Evolutionary conservation across 441 rosid genomes (phyloP), one percentile per base, ranked within the genome.

Genomic region (Croton laevigatus): DNA sequence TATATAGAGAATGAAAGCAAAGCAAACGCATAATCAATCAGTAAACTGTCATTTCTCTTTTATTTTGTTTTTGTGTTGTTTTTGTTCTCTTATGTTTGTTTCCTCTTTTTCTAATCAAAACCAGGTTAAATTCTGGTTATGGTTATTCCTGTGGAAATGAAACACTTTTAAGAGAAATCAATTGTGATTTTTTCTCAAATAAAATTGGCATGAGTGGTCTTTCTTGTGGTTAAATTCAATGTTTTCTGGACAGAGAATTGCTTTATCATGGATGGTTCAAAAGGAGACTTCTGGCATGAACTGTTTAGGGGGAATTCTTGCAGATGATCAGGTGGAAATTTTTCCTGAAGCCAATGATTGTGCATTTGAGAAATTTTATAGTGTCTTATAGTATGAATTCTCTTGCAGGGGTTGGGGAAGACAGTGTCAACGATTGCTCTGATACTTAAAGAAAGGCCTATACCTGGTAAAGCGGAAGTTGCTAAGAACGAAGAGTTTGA

Each of bases 291-390:
- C 81, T 4, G 77, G 89, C 74, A 8, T 74, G 22, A 78, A 89
- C 67, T 94, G 99, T 84, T 85, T 86, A 0, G 99, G 99, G 75
- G 99, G 99, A 80, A 94, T 94, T 74, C 96, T 94, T 71, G 99
- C 99, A 42, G 99, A 94, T 80, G 99, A 94, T 81, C 99, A 94
- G 98, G 99, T 91, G 46, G 54, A n/a, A n/a, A n/a, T n/a, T n/a
- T 71, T 68, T 68, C 16, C 67, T 75, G 66, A 71, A 45, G 68
- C 65, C 44, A 14, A 71, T 75, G 44, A 46, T 71, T 16, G 19
- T 13, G 38, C 36, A 36, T 49, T 17, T 12, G 3, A 38, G 63
- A 40, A 9, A 46, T 10, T 23, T 11, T 32, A 51, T 45, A 10
- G 53, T 34, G 53, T 54, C 61, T 74, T 51, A 68, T 52, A 45